Percentiles rank a stretch among this genome's conserved stretches.
These are phyloP conservation scores for Cryphonectria japonica DNA, from an alignment of 2,329 filamentous ascomycete genomes.

Conservation along the genomic window DNA sequence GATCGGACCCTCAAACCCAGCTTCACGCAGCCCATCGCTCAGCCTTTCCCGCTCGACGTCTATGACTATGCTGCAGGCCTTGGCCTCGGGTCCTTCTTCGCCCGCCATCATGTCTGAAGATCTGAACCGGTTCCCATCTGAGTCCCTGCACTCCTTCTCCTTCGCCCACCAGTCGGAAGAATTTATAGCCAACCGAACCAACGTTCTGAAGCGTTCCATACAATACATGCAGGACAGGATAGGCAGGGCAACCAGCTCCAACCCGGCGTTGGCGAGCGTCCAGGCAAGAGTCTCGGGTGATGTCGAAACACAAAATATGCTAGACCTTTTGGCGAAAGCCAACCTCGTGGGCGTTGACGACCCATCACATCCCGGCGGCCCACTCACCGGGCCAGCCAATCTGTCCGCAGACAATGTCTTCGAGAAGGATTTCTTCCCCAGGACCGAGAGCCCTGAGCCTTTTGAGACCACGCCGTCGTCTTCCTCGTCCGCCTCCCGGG, in stretches of 20 bases:
- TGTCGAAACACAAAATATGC: constrained; percentile 84
- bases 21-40: constrained; percentile 63
- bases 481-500: constrained; percentile 39
- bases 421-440: constrained; percentile 74
- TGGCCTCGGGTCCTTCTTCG: constrained; percentile 67
- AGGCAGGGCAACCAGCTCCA: constrained; percentile 73
- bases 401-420: constrained; percentile 79
- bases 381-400: constrained; percentile 79
- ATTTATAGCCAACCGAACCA: constrained; percentile 86
- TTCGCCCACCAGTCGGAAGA: constrained; percentile 96
- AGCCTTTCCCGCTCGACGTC: constrained; percentile 69
- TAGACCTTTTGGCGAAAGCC: constrained; percentile 82
- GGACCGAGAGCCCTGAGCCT: constrained; percentile 55
- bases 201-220: constrained; percentile 88
- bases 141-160: constrained; percentile 97
- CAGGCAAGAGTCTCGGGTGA: constrained; percentile 84
- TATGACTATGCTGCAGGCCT: constrained; percentile 66
- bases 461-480: constrained; percentile 41
- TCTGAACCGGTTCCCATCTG: constrained; percentile 87
- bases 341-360: constrained; percentile 74
- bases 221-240: constrained; percentile 96
- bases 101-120: constrained; percentile 80
- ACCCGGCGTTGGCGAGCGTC: constrained; percentile 77
- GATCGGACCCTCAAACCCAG: constrained; percentile 60
- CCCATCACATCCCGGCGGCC: constrained; percentile 53